These are phyloP conservation scores for Cryptococcus deneoformans DNA, from an alignment of 1,284 basidiomycete species.

Conservation along the genomic window DNA sequence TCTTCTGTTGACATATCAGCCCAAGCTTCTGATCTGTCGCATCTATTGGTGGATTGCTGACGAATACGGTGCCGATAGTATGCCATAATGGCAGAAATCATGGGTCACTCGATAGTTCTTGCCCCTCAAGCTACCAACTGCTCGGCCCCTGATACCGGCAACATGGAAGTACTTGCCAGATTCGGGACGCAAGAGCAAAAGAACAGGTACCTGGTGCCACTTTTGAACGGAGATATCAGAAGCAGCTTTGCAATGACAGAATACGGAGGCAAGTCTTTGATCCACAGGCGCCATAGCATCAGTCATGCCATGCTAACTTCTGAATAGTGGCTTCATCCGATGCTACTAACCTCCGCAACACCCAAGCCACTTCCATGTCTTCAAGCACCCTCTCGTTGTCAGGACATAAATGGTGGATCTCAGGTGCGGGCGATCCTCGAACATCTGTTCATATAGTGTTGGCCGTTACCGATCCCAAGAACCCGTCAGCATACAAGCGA, in stretches of 20 bases:
- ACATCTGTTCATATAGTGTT: constrained; percentile 88
- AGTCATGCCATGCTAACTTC: neutral
- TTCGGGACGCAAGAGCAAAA: constrained; percentile 90
- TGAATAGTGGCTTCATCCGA: constrained; percentile 83
- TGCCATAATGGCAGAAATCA: constrained; percentile 92
- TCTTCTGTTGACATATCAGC: neutral
- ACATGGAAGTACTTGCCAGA: constrained; percentile 96
- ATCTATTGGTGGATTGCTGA: neutral
- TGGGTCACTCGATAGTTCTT: constrained; percentile 76
- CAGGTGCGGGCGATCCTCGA: constrained; percentile 92
- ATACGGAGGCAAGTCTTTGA: constrained; percentile 62
- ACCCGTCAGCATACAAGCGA: constrained; percentile 61
- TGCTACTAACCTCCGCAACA: constrained; percentile 92
- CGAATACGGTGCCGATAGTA: constrained; percentile 57
- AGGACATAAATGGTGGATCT: constrained; percentile 99
- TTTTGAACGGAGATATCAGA: constrained; percentile 89
- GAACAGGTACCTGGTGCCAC: constrained; percentile 80
- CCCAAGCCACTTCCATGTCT: constrained; percentile 69
- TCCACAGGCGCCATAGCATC: no score
- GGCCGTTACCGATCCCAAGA: constrained; percentile 53
- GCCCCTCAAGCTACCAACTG: constrained; percentile 88
- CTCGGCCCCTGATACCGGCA: constrained; percentile 92
- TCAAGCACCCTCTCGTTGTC: constrained; percentile 76
- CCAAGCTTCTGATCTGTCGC: neutral
- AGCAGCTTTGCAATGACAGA: constrained; percentile 96